Base-by-base conservation (phyloP, 768 basidiomycete species). In the Suillus spraguei region DNA sequence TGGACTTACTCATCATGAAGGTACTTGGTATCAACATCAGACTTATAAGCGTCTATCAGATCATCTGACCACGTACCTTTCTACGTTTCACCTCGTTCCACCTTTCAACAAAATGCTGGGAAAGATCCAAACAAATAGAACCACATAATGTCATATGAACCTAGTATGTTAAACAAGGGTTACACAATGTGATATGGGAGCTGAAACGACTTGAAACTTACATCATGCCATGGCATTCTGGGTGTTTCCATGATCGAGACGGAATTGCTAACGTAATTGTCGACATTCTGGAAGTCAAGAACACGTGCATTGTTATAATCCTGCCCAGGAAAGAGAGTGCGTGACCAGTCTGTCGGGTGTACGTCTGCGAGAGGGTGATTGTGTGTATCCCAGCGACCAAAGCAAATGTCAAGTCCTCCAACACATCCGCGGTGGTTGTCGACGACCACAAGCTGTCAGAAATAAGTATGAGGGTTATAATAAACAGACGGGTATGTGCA, bases 181-280 rank as follows among this genome's bases (percentile, higher is more conserved):
- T 36, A 33, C 62, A 63, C 59, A 47, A 28, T 33, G 32, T 8
- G 20, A 60, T 36, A 35, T n/a, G 28, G 53, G 28, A 5, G 38
- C 41, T 20, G 33, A 33, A 53, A 41, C 47, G 24, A 24, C 60
- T 47, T 60, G 33, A 60, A 47, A 77, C 90, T 63, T 61, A 93
- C 94, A 78, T 98, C 96, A 71, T 98, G 96, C 96, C 96, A 98
- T 1, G 96, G 94, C 94, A 95, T 94, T 65, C 92, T 80, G 1
- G 86, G 79, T 16, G 79, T 87, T 66, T 94, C 91, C 52, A 88
- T 71, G 54, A 87, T 82, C 38, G 87, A 88, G 17, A 94, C 72
- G 0, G 82, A 81, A 64, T 90, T 92, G 70, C 86, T 89, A 28
- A 87, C 85, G 71, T 87, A 94, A 65, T 93, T 82, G 62, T 85